Evolutionary conservation across 306 rosid species (phyloP).

Genomic region (Casuarina cunninghamiana): DNA sequence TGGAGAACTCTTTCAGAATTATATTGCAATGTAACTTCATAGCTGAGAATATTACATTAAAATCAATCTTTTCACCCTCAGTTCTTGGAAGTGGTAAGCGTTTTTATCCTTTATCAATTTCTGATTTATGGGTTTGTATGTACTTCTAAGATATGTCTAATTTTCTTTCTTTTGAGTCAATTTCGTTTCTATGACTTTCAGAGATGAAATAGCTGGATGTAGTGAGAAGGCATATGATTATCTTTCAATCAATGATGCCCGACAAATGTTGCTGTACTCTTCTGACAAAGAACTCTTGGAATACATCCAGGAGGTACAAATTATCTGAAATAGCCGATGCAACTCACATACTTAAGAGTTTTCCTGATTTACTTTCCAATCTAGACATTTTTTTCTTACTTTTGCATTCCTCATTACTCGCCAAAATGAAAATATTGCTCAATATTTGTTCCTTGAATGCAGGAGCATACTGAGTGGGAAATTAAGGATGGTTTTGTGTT

Average conservation of each 20-base stretch:
- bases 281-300: constrained; percentile 69
- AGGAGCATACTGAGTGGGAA: constrained; percentile 98
- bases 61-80: not conserved
- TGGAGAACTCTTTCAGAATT: not conserved
- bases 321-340: not conserved
- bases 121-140: not conserved
- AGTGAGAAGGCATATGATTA: constrained; percentile 94
- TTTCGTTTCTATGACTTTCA: constrained; percentile 37
- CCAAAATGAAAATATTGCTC: not conserved
- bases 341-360: not conserved
- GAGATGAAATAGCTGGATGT: constrained; percentile 98
- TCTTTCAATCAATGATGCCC: constrained; percentile 78
- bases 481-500: constrained; percentile 54
- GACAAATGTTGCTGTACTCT: constrained; percentile 65
- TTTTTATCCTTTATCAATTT: constrained; percentile 9
- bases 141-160: not conserved
- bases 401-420: not conserved
- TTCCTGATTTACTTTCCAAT: not conserved
- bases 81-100: not conserved
- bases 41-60: not conserved
- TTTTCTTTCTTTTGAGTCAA: constrained; percentile 20
- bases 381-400: not conserved
- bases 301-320: constrained; percentile 68
- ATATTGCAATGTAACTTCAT: not conserved
- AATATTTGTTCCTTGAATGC: constrained; percentile 26